Percentiles rank a stretch among this genome's conserved stretches.
phyloP scores from a whole-genome alignment of 116 monocot species.

The Iris pallida region DNA sequence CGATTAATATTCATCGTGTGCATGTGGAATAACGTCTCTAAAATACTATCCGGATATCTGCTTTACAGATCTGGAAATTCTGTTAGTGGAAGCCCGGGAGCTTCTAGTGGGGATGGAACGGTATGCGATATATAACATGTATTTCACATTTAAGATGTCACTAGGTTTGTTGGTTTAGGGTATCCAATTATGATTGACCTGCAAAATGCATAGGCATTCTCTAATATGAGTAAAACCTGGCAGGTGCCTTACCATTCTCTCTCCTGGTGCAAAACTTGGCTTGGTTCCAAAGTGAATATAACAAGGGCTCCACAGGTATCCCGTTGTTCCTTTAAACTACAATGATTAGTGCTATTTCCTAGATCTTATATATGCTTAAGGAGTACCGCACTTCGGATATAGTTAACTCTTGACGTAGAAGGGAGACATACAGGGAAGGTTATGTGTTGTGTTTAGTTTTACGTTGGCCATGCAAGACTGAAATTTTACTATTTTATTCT shows the following conservation, averaged over 20 bases:
- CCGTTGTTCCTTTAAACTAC: background rate
- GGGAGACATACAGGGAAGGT: too few species aligned
- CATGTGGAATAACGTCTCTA: background rate
- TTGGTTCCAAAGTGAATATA: conserved; percentile 92
- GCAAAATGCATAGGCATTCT: background rate
- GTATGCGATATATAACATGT: conserved; percentile 33
- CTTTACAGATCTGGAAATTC: conserved; percentile 84
- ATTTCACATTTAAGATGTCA: background rate
- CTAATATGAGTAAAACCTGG: conserved; percentile 10
- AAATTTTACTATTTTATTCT: too few species aligned
- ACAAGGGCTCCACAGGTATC: conserved; percentile 94
- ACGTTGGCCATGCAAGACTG: too few species aligned
- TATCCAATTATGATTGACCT: background rate
- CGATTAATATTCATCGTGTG: background rate
- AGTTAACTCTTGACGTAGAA: too few species aligned
- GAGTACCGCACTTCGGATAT: too few species aligned
- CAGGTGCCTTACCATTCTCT: conserved; percentile 95
- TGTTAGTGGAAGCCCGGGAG: conserved; percentile 66
- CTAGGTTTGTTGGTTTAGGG: background rate
- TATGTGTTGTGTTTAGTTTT: too few species aligned
- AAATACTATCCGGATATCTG: conserved; percentile 5
- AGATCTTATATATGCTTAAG: background rate
- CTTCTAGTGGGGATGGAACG: conserved; percentile 84
- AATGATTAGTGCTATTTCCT: background rate
- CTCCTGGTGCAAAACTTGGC: conserved; percentile 99